Evolutionary conservation across 2,329 filamentous ascomycete genomes (phyloP).

Genomic region (Ophiostoma angusticollis): DNA sequence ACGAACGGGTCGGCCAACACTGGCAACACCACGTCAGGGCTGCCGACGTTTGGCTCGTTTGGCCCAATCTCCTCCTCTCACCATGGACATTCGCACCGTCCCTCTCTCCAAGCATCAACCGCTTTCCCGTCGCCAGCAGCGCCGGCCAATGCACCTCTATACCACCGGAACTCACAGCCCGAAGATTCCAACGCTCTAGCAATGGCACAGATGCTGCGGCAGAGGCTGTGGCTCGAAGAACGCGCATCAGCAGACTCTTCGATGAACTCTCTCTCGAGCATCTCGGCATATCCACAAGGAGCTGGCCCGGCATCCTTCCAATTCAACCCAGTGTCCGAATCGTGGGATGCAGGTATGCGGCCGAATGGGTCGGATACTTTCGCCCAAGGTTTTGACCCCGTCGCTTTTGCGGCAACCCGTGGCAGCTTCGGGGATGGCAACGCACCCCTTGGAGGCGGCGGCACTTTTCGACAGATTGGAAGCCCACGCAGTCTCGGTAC

Average conservation of each 20-base stretch:
- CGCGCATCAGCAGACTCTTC: not conserved
- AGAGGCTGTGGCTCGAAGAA: constrained; percentile 1
- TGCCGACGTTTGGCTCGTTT: constrained; percentile 4
- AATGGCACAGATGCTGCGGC: constrained; percentile 2
- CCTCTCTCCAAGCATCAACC: constrained; percentile 23
- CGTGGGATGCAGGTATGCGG: constrained; percentile 26
- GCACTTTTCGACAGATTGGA: constrained; percentile 20
- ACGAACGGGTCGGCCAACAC: not conserved
- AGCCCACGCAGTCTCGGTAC: constrained; percentile 17
- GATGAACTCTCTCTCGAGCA: not conserved
- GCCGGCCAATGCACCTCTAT: not conserved
- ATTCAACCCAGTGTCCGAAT: constrained; percentile 33
- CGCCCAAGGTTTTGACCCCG: not conserved
- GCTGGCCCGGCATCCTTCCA: constrained; percentile 25
- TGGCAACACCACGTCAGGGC: not conserved
- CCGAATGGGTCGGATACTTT: not conserved
- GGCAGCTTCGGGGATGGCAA: constrained; percentile 25
- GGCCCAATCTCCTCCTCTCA: constrained; percentile 21
- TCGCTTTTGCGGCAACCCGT: constrained; percentile 10
- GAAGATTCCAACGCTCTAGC: constrained; percentile 1
- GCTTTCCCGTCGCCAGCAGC: constrained; percentile 8
- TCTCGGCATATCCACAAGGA: constrained; percentile 1
- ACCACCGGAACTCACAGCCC: constrained; percentile 7
- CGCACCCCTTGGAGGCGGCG: constrained; percentile 19
- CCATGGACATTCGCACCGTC: constrained; percentile 35